These are phyloP conservation scores for Trypanosoma platydactyli DNA, from an alignment of 208 protist genomes.

Conservation along the genomic window DNA sequence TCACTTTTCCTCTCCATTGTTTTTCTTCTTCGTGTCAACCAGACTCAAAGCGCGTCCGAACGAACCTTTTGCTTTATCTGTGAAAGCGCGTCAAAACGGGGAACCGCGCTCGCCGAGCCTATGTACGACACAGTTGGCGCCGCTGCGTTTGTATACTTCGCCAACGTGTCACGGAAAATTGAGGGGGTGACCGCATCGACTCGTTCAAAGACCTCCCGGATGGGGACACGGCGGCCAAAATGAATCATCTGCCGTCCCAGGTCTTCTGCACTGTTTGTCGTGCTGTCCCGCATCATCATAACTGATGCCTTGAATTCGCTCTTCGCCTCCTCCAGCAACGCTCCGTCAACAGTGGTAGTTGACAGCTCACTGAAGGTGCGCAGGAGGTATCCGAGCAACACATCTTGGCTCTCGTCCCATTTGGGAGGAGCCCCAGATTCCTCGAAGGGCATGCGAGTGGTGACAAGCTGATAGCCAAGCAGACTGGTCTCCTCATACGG, in stretches of 20 bases:
- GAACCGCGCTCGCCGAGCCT: constrained; percentile 59
- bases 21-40: not conserved
- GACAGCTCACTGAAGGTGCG: constrained; percentile 72
- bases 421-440: constrained; percentile 20
- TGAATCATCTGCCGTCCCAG: constrained; percentile 97
- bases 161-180: constrained; percentile 72
- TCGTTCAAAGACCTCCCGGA: constrained; percentile 91
- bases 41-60: not conserved
- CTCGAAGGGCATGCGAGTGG: constrained; percentile 44
- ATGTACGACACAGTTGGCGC: constrained; percentile 78
- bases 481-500: constrained; percentile 90
- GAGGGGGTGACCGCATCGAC: constrained; percentile 92
- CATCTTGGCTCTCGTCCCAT: constrained; percentile 66
- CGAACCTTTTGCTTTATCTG: constrained; percentile 23
- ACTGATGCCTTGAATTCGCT: constrained; percentile 91
- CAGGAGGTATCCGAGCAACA: constrained; percentile 72
- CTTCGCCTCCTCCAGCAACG: constrained; percentile 93
- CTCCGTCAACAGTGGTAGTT: constrained; percentile 49
- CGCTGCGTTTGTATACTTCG: constrained; percentile 59
- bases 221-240: constrained; percentile 79
- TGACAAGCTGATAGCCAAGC: constrained; percentile 88
- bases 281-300: constrained; percentile 95
- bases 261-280: constrained; percentile 94
- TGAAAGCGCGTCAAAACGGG: constrained; percentile 49
- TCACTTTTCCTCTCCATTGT: not conserved